Evolutionary conservation across 2,329 filamentous ascomycete species (phyloP), one percentile per base, ranked within the genome.

Genomic region (Aureobasidium sp.): DNA sequence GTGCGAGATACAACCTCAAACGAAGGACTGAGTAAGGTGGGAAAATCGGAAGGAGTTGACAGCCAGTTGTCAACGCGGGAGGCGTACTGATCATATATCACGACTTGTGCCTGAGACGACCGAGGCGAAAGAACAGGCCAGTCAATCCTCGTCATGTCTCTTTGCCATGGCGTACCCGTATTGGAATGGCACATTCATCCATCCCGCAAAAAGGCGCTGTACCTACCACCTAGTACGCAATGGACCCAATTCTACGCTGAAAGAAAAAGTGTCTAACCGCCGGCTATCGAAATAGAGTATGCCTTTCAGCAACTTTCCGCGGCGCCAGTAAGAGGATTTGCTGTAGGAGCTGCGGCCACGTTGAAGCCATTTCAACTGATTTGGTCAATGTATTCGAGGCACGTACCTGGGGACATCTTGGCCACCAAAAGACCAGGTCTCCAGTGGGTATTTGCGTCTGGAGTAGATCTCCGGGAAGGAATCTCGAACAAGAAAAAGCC

Each of bases 401-500:
- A 47, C 42, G 42, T 47, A 35, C 30, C 30, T 47, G 42, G 21
- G 11, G 30, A n/a, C n/a, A 47, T 47, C 42, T 47, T 32, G 29
- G 21, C 42, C 21, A 47, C 30, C 3, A 22, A 25, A 32, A 16
- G 42, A 35, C 42, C 21, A 47, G 30, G 10, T 22, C 42, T 35
- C 4, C 8, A 3, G 24, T 12, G 19, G 42, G 42, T 8, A 24
- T 24, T 35, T 35, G 42, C 42, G n/a, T 21, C 42, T 34, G 30
- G 27, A 24, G 19, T 14, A 22, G 2, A 22, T 6, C 6, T 22
- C 17, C 41, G 24, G 22, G 41, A 10, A 11, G 19, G n/a, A 47
- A 47, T 47, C 29, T 47, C 42, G 42, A 47, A 47, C 42, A 12
- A 35, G n/a, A n/a, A n/a, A n/a, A n/a, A n/a, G n/a, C n/a, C n/a